These are phyloP conservation scores for Stereocaulon alpinum DNA, from an alignment of 495 filamentous ascomycete species.

Conservation along the genomic window DNA sequence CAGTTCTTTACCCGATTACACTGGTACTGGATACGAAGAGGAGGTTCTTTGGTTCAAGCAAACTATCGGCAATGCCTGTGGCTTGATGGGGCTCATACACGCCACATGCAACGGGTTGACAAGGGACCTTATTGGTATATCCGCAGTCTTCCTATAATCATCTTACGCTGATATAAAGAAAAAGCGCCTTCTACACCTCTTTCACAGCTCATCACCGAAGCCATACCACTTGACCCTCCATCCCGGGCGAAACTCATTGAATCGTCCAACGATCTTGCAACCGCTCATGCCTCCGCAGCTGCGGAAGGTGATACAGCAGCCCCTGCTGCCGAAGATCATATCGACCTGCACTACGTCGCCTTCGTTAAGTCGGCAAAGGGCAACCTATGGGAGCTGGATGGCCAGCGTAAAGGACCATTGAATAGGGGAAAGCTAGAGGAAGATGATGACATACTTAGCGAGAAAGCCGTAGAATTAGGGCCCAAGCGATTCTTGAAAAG, in stretches of 20 bases:
- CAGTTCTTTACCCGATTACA: conserved; percentile 33
- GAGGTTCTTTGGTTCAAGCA: conserved; percentile 55
- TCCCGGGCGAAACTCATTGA: conserved; percentile 58
- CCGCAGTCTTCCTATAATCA: neutral
- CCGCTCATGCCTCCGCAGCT: conserved; percentile 61
- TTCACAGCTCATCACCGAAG: conserved; percentile 22
- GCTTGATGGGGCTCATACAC: conserved; percentile 53
- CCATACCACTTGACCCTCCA: conserved; percentile 31
- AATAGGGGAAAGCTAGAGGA: conserved; percentile 51
- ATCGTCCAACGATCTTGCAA: conserved; percentile 52
- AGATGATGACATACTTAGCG: conserved; percentile 61
- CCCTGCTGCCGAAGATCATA: conserved; percentile 50
- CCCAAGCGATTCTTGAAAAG: conserved; percentile 54
- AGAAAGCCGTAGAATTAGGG: conserved; percentile 51
- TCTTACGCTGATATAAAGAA: neutral
- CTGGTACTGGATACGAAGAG: conserved; percentile 39
- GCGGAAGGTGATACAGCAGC: conserved; percentile 53
- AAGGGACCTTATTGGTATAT: conserved; percentile 31
- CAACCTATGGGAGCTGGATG: conserved; percentile 76
- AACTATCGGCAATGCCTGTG: conserved; percentile 57
- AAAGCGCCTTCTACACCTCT: conserved; percentile 25
- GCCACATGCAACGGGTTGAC: conserved; percentile 43
- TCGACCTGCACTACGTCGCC: conserved; percentile 65
- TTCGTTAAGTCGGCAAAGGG: conserved; percentile 62
- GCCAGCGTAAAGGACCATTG: conserved; percentile 60